Base-by-base conservation (phyloP, 441 rosid genomes). In the California macrophylla region DNA sequence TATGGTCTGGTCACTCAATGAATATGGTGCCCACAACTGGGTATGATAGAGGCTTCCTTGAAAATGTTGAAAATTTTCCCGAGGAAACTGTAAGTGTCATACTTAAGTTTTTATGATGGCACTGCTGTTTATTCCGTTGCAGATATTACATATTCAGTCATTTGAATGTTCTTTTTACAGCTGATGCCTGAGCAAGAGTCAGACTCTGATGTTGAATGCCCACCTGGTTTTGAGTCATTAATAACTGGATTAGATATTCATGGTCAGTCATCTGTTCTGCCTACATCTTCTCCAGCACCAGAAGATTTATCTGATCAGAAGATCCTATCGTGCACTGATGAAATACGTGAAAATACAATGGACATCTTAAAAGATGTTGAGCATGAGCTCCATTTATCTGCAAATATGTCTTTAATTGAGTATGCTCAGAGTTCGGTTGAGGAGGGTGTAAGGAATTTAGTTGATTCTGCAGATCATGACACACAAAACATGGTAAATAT, bases 351-450 rank as follows among this genome's bases (percentile, higher is more conserved):
- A 67, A 72, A 69, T 61, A 45, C 80, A 38, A 72, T 82, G 42
- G 68, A 81, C 79, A 81, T 90, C 52, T 64, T 81, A 56, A 85
- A 82, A 79, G 75, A 72, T 80, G 85, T 90, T 36, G 87, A 79
- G 79, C 76, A 77, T 47, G 92, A 90, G 80, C 88, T 95, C 74
- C 77, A 84, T 80, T 32, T 71, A 66, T 87, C 92, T 78, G 76
- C 83, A 52, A 78, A 79, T 85, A 71, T 64, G 40, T 73, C 74
- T 70, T 61, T 86, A 80, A 74, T 72, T 52, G 81, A 85, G 24
- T 89, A 85, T 84, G 70, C 77, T 73, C 67, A 80, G 74, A 61
- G 10, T 79, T 82, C 89, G 75, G 73, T 95, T 45, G 66, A 82
- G 77, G 87, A 81, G 68, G 95, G 83, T 79, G 84, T 76, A 8